Evolutionary conservation across 2,329 filamentous ascomycete genomes (phyloP).

Genomic region (Alternaria triticimaculans): DNA sequence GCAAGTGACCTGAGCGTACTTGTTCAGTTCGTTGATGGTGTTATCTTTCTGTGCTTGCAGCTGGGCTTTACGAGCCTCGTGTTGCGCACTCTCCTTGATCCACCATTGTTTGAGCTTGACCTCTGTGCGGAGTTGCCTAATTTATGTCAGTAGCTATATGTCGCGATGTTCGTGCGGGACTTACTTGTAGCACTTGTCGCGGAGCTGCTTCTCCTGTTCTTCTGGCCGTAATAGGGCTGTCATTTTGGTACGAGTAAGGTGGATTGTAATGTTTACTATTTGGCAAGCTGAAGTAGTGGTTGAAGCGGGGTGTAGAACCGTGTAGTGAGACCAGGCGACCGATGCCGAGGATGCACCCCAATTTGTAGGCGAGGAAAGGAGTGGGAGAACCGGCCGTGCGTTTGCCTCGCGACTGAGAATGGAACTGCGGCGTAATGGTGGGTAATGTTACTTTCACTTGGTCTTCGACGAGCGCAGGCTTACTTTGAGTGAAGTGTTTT

Average conservation of each 20-base stretch:
- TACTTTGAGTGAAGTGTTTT: too few species aligned
- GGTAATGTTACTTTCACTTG: too few species aligned
- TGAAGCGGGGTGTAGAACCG: not conserved
- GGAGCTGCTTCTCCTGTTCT: not conserved
- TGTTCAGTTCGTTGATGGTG: not conserved
- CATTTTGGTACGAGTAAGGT: not conserved
- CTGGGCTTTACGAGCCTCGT: not conserved
- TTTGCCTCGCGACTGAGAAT: not conserved
- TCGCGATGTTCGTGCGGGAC: not conserved
- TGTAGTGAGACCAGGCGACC: not conserved
- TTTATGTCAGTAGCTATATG: not conserved
- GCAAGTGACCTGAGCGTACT: not conserved
- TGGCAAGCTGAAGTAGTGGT: not conserved
- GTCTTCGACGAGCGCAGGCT: too few species aligned
- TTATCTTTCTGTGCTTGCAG: not conserved
- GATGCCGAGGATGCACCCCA: not conserved
- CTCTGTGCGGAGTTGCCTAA: not conserved
- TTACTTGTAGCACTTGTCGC: not conserved
- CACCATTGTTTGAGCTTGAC: not conserved
- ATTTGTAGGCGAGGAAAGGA: not conserved
- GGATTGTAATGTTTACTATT: not conserved
- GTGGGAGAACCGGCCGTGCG: rapidly evolving
- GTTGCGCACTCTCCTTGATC: not conserved
- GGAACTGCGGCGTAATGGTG: too few species aligned
- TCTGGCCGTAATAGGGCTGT: not conserved